Evolutionary conservation across 371 early-diverging fungal genomes (phyloP).

Genomic region (Syncephalastrum racemosum): DNA sequence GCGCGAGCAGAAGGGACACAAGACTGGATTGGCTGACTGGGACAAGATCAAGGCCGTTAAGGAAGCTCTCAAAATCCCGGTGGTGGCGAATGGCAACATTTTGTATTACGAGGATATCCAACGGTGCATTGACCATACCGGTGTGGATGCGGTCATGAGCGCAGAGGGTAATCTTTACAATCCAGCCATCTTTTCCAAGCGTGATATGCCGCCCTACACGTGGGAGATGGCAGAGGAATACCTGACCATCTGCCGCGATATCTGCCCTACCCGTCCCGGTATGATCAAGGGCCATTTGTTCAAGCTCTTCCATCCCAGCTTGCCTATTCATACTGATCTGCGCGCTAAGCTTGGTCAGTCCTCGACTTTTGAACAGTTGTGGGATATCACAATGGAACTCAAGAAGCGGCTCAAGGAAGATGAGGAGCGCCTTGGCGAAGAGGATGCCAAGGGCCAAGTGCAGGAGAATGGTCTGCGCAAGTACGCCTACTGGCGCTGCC

Average conservation of each 20-base stretch:
- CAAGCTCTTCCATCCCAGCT: constrained; percentile 86
- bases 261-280: constrained; percentile 51
- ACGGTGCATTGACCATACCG: constrained; percentile 87
- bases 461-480: constrained; percentile 67
- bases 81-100: constrained; percentile 98
- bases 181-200: constrained; percentile 79
- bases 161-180: constrained; percentile 93
- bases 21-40: constrained; percentile 98
- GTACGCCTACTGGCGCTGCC: constrained; percentile 71
- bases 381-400: constrained; percentile 53
- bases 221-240: constrained; percentile 89
- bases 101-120: constrained; percentile 88
- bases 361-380: constrained; percentile 61
- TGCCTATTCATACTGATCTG: constrained; percentile 79
- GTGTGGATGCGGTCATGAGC: constrained; percentile 96
- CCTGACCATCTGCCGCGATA: constrained; percentile 70
- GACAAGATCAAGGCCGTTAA: constrained; percentile 93
- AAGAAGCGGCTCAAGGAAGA: constrained; percentile 60
- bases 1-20: constrained; percentile 96
- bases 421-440: constrained; percentile 32
- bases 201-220: constrained; percentile 52
- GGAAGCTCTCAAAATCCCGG: constrained; percentile 84
- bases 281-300: constrained; percentile 89
- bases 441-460: constrained; percentile 27
- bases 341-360: constrained; percentile 70